Conservation (phyloP, 345 rosid genomes). For the Hibiscus syriacus region DNA sequence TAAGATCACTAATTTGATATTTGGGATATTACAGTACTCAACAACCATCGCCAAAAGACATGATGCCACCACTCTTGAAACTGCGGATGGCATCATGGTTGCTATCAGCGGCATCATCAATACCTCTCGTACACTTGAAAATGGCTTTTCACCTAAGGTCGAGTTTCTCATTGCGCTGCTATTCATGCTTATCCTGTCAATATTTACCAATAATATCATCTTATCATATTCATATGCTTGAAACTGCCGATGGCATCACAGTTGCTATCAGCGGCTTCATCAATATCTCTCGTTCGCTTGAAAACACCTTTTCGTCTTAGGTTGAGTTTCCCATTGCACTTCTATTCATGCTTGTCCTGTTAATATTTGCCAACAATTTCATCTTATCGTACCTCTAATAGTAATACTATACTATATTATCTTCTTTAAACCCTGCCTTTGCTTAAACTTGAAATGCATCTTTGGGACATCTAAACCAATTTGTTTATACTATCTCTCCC, state of each 20-base stretch:
- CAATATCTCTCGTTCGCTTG: too few species aligned
- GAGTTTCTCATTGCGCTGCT: constrained; percentile 19
- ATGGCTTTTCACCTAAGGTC: constrained; percentile 42
- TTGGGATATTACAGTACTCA: too few species aligned
- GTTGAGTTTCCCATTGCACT: too few species aligned
- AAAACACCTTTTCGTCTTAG: too few species aligned
- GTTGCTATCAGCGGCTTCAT: too few species aligned
- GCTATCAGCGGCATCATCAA: constrained; percentile 33
- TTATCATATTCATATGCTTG: not conserved
- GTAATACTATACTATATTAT: not conserved
- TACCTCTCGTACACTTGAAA: constrained; percentile 26
- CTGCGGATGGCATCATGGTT: constrained; percentile 38
- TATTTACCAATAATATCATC: not conserved
- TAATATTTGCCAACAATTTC: not conserved
- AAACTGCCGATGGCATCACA: too few species aligned
- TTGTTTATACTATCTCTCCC: not conserved
- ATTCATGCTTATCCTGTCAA: not conserved
- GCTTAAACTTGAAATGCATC: not conserved
- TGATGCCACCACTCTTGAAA: constrained; percentile 32
- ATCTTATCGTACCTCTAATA: not conserved
- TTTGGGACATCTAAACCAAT: not conserved
- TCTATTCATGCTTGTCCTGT: not conserved
- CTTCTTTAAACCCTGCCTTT: not conserved
- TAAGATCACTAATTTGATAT: too few species aligned
- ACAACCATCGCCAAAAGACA: constrained; percentile 37